A percentile compares a stretch with the other conserved stretches of the same genome.
These are phyloP conservation scores for Clarireedia sp. DNA, from an alignment of 2,329 filamentous ascomycete genomes.

Conservation along the genomic window DNA sequence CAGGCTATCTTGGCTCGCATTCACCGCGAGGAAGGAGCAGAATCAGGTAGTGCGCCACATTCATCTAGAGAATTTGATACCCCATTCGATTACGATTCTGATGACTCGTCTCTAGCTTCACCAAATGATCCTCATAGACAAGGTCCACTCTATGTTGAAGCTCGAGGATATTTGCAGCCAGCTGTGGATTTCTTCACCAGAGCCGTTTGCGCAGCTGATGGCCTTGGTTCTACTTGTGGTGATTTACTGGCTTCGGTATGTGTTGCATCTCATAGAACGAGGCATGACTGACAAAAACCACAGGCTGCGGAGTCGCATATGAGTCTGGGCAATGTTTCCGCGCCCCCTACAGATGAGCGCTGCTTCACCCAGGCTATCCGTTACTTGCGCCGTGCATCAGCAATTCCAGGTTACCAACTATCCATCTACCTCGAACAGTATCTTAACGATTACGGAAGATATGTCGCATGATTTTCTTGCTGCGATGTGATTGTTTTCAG, in stretches of 20 bases:
- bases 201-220: constrained; percentile 37
- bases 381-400: constrained; percentile 37
- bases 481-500: constrained; percentile 9
- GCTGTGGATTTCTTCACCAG: constrained; percentile 43
- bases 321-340: constrained; percentile 43
- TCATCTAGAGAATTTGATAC: constrained; percentile 12
- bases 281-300: neutral
- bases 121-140: constrained; percentile 27
- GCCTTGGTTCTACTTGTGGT: constrained; percentile 33
- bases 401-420: constrained; percentile 36
- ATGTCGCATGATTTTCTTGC: constrained; percentile 14
- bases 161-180: constrained; percentile 41
- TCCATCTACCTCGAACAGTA: constrained; percentile 41
- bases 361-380: constrained; percentile 39
- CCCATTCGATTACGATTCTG: constrained; percentile 10
- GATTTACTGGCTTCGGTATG: constrained; percentile 38
- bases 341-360: constrained; percentile 34
- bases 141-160: constrained; percentile 41
- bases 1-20: constrained; percentile 42
- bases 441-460: constrained; percentile 37
- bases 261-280: constrained; percentile 1
- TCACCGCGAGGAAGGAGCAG: constrained; percentile 35
- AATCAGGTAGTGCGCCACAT: constrained; percentile 21
- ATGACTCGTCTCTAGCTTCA: constrained; percentile 28
- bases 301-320: constrained; percentile 45